Evolutionary conservation across 1,284 basidiomycete genomes (phyloP), one percentile per base, ranked within the genome.

Genomic region (Tilletiopsis washingtonensis): DNA sequence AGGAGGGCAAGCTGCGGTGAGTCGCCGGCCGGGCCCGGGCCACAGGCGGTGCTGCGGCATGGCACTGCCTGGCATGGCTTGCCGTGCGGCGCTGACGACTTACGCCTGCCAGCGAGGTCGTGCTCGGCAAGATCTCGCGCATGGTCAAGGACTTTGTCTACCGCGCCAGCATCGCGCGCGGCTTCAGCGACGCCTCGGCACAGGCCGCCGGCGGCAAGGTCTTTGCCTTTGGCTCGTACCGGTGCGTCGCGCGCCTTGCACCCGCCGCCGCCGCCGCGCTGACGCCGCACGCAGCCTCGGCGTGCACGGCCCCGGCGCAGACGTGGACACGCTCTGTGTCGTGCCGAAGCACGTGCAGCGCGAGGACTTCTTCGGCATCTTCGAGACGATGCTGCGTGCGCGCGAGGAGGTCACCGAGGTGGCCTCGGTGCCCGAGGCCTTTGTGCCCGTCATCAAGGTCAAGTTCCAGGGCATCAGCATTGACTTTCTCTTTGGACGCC

Each of bases 281-380:
- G 9, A 34, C n/a, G 29, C 29, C 29, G n/a, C 9, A 9, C 9
- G 9, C 29, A 34, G 78, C 60, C 78, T 99, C 39, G 93, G 93
- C 51, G 93, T 98, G 14, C 94, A 98, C 75, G 89, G 89, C 12
- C 93, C 94, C 29, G 88, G 90, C 7, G 82, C 86, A 40, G 93
- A 98, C 82, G 97, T 99, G 73, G 93, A 99, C 77, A 97, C 91
- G n/a, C 79, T 99, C 29, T 91, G 91, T 73, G 93, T 98, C 24
- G 94, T 94, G 25, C 93, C 93, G 4, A 89, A 91, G 74, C 90
- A 97, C 75, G 86, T 98, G 49, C 86, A 85, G 57, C 81, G 89
- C 57, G 91, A 96, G 67, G 90, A 98, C 77, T 98, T 98, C 77
- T 97, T 97, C 69, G 83, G 85, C 0, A 80, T 85, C 32, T 94